Evolutionary conservation across 192 early-diverging fungal species (phyloP), one percentile per base, ranked within the genome.

Genomic region (Coemansia sp.): DNA sequence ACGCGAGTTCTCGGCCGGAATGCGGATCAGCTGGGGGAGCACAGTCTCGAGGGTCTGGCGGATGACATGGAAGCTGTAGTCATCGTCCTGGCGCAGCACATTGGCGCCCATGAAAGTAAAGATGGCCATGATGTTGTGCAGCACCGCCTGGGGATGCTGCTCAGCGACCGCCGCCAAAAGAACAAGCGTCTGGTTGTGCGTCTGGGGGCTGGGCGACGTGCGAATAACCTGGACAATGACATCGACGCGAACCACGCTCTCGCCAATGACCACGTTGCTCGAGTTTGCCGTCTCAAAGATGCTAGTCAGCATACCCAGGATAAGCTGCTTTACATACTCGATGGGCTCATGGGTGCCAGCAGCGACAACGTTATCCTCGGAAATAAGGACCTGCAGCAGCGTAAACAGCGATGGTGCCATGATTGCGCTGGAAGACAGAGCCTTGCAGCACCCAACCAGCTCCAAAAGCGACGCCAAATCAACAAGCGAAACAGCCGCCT

Each of bases 91-190:
- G n/a, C 88, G 84, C 51, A 98, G 54, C 1, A 93, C 87, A 50
- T 91, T 96, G 35, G 88, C 90, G 14, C 94, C 94, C 94, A 98
- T 94, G 60, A 97, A 97, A 10, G 92, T 98, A 59, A 98, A 98
- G 20, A 97, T 84, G 17, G 93, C 92, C 87, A 98, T 96, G 42
- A 93, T 88, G 68, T 92, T 90, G 51, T 90, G 80, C 18, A 98
- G 75, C 4, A 98, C 94, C 42, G 77, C 78, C 28, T 93, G 84
- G 3, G 96, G 89, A 57, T 83, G 87, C 39, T 88, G 58, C 5
- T 77, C 75, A 0, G 92, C 93, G 28, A 97, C 85, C 9, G 89
- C 81, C 0, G 92, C 86, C 83, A 98, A 82, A 44, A 98, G 69
- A 20, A 91, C 70, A 27, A 98, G 81, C 28, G 85, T 78, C 43